A percentile compares a stretch with the other conserved stretches of the same genome.
These are phyloP conservation scores for Hymenoscyphus fructigenus DNA, from an alignment of 2,329 filamentous ascomycete species.

Conservation along the genomic window DNA sequence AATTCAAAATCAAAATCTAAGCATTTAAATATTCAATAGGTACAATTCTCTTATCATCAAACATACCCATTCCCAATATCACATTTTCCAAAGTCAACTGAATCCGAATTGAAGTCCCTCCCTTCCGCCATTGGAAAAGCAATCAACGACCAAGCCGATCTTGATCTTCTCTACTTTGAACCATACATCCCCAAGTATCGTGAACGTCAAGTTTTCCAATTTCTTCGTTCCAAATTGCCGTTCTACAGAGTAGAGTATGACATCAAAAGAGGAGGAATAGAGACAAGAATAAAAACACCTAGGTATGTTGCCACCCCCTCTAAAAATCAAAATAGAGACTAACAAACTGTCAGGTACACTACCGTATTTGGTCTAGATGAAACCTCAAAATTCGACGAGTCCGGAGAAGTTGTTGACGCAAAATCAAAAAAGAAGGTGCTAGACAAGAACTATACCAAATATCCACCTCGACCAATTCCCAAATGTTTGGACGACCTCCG, in stretches of 20 bases:
- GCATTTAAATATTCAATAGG: background rate
- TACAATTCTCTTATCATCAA: slow-evolving; percentile 40
- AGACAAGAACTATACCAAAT: slow-evolving; percentile 55
- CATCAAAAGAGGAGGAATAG: slow-evolving; percentile 63
- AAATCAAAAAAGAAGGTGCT: slow-evolving; percentile 42
- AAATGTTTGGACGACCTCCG: slow-evolving; percentile 65
- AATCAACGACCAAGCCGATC: slow-evolving; percentile 66
- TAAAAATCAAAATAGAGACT: background rate
- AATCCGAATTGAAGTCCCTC: slow-evolving; percentile 42
- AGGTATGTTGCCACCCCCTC: slow-evolving; percentile 40
- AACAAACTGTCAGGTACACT: slow-evolving; percentile 48
- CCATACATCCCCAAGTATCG: slow-evolving; percentile 64
- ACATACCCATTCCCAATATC: slow-evolving; percentile 53
- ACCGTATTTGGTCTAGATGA: slow-evolving; percentile 60
- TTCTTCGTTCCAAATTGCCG: slow-evolving; percentile 67
- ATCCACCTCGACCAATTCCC: slow-evolving; percentile 68
- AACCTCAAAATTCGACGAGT: slow-evolving; percentile 58
- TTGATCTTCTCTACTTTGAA: slow-evolving; percentile 74
- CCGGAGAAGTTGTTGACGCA: slow-evolving; percentile 45
- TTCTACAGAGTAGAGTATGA: slow-evolving; percentile 76
- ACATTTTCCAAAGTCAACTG: slow-evolving; percentile 42
- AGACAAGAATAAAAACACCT: slow-evolving; percentile 59
- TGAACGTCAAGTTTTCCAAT: slow-evolving; percentile 63
- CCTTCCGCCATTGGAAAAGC: slow-evolving; percentile 52
- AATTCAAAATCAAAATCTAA: background rate